phyloP scores from a whole-genome alignment of 2,329 filamentous ascomycete genomes.

The Ascochyta rabiei region DNA sequence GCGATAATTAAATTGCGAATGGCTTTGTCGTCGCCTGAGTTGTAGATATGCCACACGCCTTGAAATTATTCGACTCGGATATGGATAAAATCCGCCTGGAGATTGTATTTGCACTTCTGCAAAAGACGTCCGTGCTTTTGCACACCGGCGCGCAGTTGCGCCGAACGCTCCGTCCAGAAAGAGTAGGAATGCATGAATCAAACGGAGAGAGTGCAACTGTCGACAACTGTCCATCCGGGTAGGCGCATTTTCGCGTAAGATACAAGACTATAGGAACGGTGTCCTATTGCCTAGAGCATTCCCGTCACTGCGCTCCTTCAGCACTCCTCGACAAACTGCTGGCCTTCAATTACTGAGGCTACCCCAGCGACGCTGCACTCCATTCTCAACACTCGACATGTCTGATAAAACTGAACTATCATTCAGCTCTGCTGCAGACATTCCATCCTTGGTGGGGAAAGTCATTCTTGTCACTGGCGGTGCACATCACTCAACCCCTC shows the following conservation, averaged over 20 bases:
- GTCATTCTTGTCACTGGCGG: conserved; percentile 34
- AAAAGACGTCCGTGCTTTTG: background rate
- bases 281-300: background rate
- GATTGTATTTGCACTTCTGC: background rate
- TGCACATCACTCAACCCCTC: background rate
- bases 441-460: conserved; percentile 28
- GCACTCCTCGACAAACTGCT: background rate
- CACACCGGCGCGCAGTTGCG: background rate
- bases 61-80: background rate
- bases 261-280: background rate
- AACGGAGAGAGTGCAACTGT: background rate
- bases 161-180: background rate
- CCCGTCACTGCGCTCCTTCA: background rate
- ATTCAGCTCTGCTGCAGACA: conserved; percentile 11
- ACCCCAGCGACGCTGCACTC: no score
- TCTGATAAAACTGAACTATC: background rate
- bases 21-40: background rate
- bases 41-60: background rate
- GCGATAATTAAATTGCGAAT: background rate
- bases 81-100: background rate
- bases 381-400: background rate
- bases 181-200: background rate
- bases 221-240: background rate
- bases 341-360: no score
- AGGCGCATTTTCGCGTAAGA: background rate